Evolutionary conservation across 257 asterid species (phyloP).

Genomic region (Solanum clarkiae): DNA sequence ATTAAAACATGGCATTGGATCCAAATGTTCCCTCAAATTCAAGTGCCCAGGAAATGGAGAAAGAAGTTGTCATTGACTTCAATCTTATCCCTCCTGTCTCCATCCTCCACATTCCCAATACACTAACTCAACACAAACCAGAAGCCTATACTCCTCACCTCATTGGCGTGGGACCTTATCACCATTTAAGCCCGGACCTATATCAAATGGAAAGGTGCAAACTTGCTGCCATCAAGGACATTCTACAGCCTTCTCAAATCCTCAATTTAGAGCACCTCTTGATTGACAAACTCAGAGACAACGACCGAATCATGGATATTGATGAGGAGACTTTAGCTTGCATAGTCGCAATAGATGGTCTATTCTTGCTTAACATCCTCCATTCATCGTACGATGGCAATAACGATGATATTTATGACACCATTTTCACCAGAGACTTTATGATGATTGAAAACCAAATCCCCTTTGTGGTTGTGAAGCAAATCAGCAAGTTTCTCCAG

Average conservation of each 20-base stretch:
- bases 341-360: conserved; percentile 34
- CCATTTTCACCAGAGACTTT: conserved; percentile 12
- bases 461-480: conserved; percentile 10
- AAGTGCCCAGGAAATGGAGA: conserved; percentile 8
- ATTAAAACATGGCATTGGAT: background rate
- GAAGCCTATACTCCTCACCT: conserved; percentile 33
- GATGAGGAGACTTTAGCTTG: conserved; percentile 27
- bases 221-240: conserved; percentile 18
- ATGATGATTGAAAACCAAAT: conserved; percentile 41
- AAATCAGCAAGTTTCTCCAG: background rate
- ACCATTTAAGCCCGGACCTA: conserved; percentile 32
- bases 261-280: conserved; percentile 8
- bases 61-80: conserved; percentile 9
- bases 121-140: conserved; percentile 13
- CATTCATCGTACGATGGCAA: background rate
- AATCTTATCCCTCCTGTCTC: conserved; percentile 19
- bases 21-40: conserved; percentile 1
- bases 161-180: conserved; percentile 37
- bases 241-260: conserved; percentile 6
- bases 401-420: background rate
- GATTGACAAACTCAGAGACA: conserved; percentile 7
- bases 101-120: conserved; percentile 27
- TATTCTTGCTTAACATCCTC: conserved; percentile 16
- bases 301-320: conserved; percentile 26
- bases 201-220: conserved; percentile 31